A percentile compares a stretch with the other conserved stretches of the same genome.
Evolutionary conservation across 257 asterid species (phyloP).

Genomic region (Nicotiana tabacum): DNA sequence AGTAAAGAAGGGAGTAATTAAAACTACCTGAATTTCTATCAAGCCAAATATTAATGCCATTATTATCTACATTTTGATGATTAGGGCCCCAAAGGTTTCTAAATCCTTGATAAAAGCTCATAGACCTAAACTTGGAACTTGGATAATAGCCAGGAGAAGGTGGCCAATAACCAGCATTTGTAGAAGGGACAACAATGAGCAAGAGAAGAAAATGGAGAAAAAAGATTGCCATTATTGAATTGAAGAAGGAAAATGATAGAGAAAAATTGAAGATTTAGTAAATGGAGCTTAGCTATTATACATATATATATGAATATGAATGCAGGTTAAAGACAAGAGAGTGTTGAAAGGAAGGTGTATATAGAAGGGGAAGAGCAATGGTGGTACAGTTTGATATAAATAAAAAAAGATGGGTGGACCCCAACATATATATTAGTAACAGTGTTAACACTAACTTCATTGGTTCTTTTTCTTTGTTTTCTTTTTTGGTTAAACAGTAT

Average conservation of each 20-base stretch:
- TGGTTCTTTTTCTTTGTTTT: not conserved
- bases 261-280: not conserved
- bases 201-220: slow-evolving; percentile 17
- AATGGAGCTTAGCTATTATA: not conserved
- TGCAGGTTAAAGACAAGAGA: slow-evolving; percentile 16
- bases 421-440: not conserved
- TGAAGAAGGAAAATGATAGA: not conserved
- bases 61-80: slow-evolving; percentile 54
- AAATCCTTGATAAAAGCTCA: slow-evolving; percentile 59
- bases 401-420: slow-evolving; percentile 37
- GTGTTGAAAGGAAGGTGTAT: slow-evolving; percentile 31
- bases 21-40: slow-evolving; percentile 60
- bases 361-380: slow-evolving; percentile 26
- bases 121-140: slow-evolving; percentile 49
- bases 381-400: slow-evolving; percentile 35
- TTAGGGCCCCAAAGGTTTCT: slow-evolving; percentile 71
- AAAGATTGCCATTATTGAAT: slow-evolving; percentile 14
- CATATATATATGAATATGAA: not conserved
- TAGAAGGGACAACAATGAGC: slow-evolving; percentile 2
- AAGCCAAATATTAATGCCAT: slow-evolving; percentile 82
- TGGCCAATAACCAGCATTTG: slow-evolving; percentile 59
- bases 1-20: not conserved
- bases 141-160: slow-evolving; percentile 81
- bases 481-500: not conserved
- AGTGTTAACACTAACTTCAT: not conserved